These are phyloP conservation scores for Clarkia xantiana DNA, from an alignment of 345 rosid species.

Conservation along the genomic window DNA sequence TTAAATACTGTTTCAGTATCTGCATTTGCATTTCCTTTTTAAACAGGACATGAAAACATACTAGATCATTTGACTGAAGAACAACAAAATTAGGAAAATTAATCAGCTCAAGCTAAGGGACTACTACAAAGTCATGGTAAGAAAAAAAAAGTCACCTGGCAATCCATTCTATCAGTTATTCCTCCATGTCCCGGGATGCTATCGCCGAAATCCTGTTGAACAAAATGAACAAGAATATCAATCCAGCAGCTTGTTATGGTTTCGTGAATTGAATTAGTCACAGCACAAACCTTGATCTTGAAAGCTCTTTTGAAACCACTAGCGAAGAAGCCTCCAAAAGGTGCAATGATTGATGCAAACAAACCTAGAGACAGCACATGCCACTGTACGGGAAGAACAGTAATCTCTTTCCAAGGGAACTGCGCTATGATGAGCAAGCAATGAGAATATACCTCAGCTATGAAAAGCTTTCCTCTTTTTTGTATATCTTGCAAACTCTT, in stretches of 20 bases:
- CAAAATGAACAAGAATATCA: not conserved
- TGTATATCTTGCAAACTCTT: no score
- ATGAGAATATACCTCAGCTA: not conserved
- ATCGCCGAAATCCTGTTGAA: constrained; percentile 85
- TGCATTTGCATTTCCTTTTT: no score
- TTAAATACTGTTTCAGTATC: no score
- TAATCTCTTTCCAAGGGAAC: constrained; percentile 86
- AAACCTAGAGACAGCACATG: constrained; percentile 85
- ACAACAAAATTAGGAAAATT: no score
- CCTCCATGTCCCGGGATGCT: constrained; percentile 99
- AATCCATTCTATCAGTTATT: constrained; percentile 93
- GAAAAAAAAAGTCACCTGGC: constrained; percentile 48
- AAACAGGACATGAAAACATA: no score
- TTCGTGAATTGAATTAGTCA: not conserved
- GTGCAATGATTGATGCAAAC: constrained; percentile 97
- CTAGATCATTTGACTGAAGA: no score
- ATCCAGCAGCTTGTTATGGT: not conserved
- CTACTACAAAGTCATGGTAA: not conserved
- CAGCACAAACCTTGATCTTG: constrained; percentile 61
- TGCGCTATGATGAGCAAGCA: constrained; percentile 14
- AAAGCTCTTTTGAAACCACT: constrained; percentile 98
- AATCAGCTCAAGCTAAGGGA: no score
- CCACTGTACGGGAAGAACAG: constrained; percentile 83
- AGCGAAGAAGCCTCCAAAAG: constrained; percentile 96
- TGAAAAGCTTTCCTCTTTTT: no score